Evolutionary conservation across 2,329 filamentous ascomycete genomes (phyloP).

Genomic region (Aureobasidium sp.): DNA sequence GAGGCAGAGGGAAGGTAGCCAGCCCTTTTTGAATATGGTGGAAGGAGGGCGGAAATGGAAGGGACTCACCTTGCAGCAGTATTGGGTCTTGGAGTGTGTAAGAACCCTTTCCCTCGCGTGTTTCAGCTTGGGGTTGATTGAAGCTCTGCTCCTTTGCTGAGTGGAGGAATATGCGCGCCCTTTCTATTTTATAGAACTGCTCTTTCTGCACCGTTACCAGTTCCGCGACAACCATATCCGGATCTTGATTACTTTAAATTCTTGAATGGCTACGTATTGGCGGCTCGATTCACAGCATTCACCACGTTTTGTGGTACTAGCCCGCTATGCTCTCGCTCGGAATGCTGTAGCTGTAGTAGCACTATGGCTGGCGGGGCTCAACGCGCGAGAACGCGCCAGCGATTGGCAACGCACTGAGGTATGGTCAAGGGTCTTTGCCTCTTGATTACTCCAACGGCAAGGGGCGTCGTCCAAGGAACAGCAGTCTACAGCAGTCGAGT

Average conservation of each 20-base stretch:
- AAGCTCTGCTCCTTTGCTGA: slow-evolving; percentile 12
- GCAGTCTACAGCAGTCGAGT: background rate
- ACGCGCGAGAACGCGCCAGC: background rate
- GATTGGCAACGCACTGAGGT: background rate
- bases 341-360: slow-evolving; percentile 11
- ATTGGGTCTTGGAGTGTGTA: slow-evolving; percentile 5
- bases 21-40: slow-evolving; percentile 4
- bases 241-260: slow-evolving; percentile 8
- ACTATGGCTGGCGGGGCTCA: slow-evolving; percentile 2
- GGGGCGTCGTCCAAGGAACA: slow-evolving; percentile 11
- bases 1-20: background rate
- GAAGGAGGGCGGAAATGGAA: slow-evolving; percentile 1
- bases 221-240: slow-evolving; percentile 10
- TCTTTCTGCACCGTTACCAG: slow-evolving; percentile 7
- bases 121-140: slow-evolving; percentile 11
- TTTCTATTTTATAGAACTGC: slow-evolving; percentile 5
- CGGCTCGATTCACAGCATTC: background rate
- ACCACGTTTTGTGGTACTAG: slow-evolving; percentile 8
- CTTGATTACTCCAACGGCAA: background rate
- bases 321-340: background rate
- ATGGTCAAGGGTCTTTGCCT: slow-evolving; percentile 7
- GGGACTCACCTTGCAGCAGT: slow-evolving; percentile 13
- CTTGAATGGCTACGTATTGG: background rate
- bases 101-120: slow-evolving; percentile 12
- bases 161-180: slow-evolving; percentile 7